Percentiles rank a stretch among this genome's conserved stretches.
Conservation (phyloP, 768 basidiomycete genomes). For the Guyanaporus albipodus region DNA sequence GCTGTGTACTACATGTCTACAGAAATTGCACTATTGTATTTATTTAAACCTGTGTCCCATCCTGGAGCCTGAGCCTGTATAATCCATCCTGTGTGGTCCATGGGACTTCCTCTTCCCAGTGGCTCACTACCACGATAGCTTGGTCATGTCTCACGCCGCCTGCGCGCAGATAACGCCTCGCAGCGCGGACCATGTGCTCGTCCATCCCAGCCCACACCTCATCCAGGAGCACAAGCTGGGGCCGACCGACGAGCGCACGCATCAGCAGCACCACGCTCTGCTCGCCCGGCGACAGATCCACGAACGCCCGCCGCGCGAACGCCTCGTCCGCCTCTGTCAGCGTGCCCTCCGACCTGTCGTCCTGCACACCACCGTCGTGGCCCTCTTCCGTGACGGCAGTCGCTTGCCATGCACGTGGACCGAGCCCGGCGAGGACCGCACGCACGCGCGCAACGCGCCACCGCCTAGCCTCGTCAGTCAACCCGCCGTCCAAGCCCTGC, state of each 20-base stretch:
- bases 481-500: conserved; percentile 36
- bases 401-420: conserved; percentile 49
- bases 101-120: conserved; percentile 91
- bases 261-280: conserved; percentile 82
- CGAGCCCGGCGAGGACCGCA: conserved; percentile 62
- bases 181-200: conserved; percentile 64
- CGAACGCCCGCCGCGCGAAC: conserved; percentile 55
- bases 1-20: background rate
- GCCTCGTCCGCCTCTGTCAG: conserved; percentile 23
- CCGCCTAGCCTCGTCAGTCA: conserved; percentile 32
- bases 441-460: conserved; percentile 44
- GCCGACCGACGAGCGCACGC: conserved; percentile 75
- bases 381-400: background rate
- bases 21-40: background rate
- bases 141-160: conserved; percentile 53
- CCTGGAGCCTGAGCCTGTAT: conserved; percentile 34
- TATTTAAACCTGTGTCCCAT: conserved; percentile 15
- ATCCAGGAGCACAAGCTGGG: conserved; percentile 78
- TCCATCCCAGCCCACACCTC: conserved; percentile 96
- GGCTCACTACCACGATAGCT: conserved; percentile 81
- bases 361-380: no score
- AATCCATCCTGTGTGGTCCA: conserved; percentile 62
- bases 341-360: no score
- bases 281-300: conserved; percentile 63
- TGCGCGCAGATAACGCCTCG: conserved; percentile 56